phyloP scores from a whole-genome alignment of 495 filamentous ascomycete genomes.

The Neurospora intermedia region DNA sequence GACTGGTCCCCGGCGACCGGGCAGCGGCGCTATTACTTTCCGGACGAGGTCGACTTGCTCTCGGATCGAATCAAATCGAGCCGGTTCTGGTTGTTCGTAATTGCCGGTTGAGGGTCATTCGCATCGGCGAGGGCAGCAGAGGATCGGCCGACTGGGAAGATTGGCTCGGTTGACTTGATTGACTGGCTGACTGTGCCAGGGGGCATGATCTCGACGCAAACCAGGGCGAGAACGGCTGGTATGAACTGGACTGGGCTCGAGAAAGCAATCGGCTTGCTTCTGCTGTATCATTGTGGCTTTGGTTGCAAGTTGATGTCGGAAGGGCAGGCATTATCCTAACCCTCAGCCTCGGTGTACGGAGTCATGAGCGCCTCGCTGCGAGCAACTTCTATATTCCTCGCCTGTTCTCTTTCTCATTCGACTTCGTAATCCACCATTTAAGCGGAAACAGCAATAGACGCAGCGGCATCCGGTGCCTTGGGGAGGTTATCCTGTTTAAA shows the following conservation, averaged over 20 bases:
- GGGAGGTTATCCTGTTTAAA: conserved; percentile 26
- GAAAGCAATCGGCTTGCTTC: neutral
- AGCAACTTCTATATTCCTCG: neutral
- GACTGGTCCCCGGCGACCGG: neutral
- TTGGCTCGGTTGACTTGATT: too few species aligned
- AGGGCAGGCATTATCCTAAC: neutral
- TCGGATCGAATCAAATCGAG: neutral
- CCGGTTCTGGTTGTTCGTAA: neutral
- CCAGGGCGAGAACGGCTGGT: neutral
- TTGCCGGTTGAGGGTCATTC: too few species aligned
- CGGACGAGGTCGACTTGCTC: neutral
- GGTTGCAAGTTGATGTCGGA: neutral
- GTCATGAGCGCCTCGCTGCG: neutral
- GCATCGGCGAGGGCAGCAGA: neutral
- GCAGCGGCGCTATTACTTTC: neutral
- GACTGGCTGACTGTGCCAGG: neutral
- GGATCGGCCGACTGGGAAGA: too few species aligned
- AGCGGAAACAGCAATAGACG: conserved; percentile 10
- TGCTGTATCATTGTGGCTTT: neutral
- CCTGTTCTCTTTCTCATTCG: neutral
- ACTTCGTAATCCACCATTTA: neutral
- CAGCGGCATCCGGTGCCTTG: conserved; percentile 7
- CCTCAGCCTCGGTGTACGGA: neutral
- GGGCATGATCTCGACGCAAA: neutral
- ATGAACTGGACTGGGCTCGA: neutral